phyloP scores from a whole-genome alignment of 108 stramenopile genomes.

The Nannochloropsis salina region DNA sequence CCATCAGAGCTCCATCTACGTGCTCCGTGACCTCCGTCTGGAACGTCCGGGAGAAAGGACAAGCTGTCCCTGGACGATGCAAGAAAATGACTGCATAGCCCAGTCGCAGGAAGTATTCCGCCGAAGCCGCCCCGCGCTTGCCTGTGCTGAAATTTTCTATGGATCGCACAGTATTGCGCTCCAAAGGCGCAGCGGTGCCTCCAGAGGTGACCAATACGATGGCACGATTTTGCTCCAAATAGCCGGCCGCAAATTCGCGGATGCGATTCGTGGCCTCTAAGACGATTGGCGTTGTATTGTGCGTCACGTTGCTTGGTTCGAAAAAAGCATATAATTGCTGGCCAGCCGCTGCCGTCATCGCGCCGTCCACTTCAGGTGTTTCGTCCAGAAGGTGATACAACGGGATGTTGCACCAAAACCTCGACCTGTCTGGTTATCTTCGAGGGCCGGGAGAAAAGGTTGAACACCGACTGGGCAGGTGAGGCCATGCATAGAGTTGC shows the following conservation, averaged over 20 bases:
- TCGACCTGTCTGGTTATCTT: too few species aligned
- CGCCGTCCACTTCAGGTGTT: too few species aligned
- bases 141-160: conserved; percentile 95
- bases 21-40: conserved; percentile 44
- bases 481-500: too few species aligned
- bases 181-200: conserved; percentile 64
- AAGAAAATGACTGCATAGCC: conserved; percentile 88
- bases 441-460: too few species aligned
- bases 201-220: conserved; percentile 56
- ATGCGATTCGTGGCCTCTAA: not conserved
- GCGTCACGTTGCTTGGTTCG: not conserved
- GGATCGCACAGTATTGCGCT: conserved; percentile 74
- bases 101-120: conserved; percentile 73
- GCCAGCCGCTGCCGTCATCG: too few species aligned
- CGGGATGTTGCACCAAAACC: too few species aligned
- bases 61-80: conserved; percentile 60
- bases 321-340: not conserved
- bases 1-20: conserved; percentile 44
- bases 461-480: too few species aligned
- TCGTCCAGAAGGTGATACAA: too few species aligned
- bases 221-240: conserved; percentile 26
- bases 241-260: conserved; percentile 14
- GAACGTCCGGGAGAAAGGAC: conserved; percentile 70
- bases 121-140: conserved; percentile 70
- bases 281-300: not conserved